Base-by-base conservation (phyloP, 208 protist species). In the Naegleria fowleri region DNA sequence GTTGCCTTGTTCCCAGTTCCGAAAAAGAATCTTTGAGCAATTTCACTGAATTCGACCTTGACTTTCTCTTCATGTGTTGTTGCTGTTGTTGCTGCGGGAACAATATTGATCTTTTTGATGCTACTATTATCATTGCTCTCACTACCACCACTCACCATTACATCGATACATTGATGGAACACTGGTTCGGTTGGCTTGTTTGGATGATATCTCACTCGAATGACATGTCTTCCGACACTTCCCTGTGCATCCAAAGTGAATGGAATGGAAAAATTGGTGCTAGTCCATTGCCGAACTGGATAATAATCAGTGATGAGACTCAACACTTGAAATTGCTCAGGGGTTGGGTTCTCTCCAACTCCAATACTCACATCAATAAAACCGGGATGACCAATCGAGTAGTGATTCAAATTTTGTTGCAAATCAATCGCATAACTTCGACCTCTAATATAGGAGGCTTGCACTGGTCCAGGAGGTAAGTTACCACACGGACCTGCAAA, bases 111-210 rank as follows among this genome's bases (percentile, higher is more conserved):
- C 43, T 48, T 48, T 7, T 48, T 67, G 22, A 19, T 5, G 51
- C 51, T 58, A 58, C 9, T 25, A 5, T 5, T 76, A n/a, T 29
- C 58, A 76, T n/a, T 76, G 36, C 76, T 84, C 33, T 84, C 19
- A 43, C 36, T 25, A 16, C 5, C 13, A 39, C 13, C 11, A 33
- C 1, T 33, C 41, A 90, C 22, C 0, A 19, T 52, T 5, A 90
- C 22, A 90, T 90, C 86, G 22, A 43, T 39, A 43, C 86, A 90
- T 90, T 90, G 86, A 83, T 90, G 86, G 86, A 90, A 90, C 41
- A 52, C 22, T 76, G 86, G 86, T 90, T 90, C 86, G 0, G 33
- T 52, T 55, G 86, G 86, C 11, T 90, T 90, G 86, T 90, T 38
- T 43, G 86, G 40, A 39, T 39, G 11, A 43, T 90, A 90, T 25